These are phyloP conservation scores for Sarcodon aspratus DNA, from an alignment of 768 basidiomycete species.

Conservation along the genomic window DNA sequence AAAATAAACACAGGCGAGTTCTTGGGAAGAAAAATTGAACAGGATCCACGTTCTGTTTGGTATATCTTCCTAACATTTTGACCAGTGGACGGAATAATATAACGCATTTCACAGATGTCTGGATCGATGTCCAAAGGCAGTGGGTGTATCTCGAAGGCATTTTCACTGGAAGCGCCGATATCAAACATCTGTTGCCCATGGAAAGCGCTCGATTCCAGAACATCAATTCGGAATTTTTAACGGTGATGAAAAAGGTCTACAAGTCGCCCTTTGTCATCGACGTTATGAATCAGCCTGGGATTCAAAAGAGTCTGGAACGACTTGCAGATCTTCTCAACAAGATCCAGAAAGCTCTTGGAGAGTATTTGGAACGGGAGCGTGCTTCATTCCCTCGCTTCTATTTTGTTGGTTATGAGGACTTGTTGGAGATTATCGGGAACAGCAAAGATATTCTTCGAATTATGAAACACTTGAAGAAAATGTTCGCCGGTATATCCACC, in stretches of 20 bases:
- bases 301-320: conserved; percentile 96
- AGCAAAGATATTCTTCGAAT: conserved; percentile 97
- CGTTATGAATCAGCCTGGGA: conserved; percentile 90
- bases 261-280: conserved; percentile 97
- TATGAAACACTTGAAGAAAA: conserved; percentile 99
- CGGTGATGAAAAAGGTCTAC: conserved; percentile 99
- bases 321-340: conserved; percentile 93
- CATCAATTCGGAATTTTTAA: conserved; percentile 96
- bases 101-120: conserved; percentile 55
- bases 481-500: conserved; percentile 97
- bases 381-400: conserved; percentile 99
- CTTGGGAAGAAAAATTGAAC: conserved; percentile 97
- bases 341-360: conserved; percentile 98
- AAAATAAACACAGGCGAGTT: conserved; percentile 43
- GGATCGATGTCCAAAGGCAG: conserved; percentile 99
- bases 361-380: conserved; percentile 95
- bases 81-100: neutral
- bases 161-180: conserved; percentile 98
- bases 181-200: conserved; percentile 96
- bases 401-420: conserved; percentile 97
- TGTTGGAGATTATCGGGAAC: conserved; percentile 98
- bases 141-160: conserved; percentile 99
- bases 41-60: conserved; percentile 94
- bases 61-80: conserved; percentile 21
- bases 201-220: conserved; percentile 97